Base-by-base conservation (phyloP, 2,329 filamentous ascomycete genomes). In the Botrytis pseudocinerea region DNA sequence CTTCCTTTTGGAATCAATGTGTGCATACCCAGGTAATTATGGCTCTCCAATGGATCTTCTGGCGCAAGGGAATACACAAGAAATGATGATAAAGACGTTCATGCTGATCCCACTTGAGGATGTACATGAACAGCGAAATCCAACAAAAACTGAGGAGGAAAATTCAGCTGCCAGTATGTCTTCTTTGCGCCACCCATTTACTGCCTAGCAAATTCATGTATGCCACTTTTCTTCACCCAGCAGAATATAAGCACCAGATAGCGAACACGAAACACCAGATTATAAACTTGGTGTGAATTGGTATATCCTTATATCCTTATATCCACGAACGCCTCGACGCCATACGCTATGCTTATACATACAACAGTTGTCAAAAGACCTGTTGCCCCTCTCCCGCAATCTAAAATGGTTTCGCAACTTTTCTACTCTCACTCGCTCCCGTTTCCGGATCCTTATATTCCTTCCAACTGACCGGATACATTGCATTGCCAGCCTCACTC, bases 391-490 rank as follows among this genome's bases (percentile, higher is more conserved):
- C 38, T 6, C 16, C 38, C 65, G 32, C 28, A 14, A 68, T 51
- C 54, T 73, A 96, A 80, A 93, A 93, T 40, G 96, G 96, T 84
- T 97, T 96, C 32, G 96, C 96, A 74, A 98, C 96, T 85, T 99
- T 99, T 82, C 96, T 90, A 77, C 84, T 84, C 87, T 98, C 96
- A 77, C 86, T 90, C 63, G 85, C 80, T 4, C 94, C 94, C 10
- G 92, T 97, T 79, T 92, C 89, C 0, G 91, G 90, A 84, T 98
- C 95, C 80, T 89, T 88, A 84, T 97, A 97, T 83, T 98, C 95
- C 84, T 92, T 97, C 96, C 96, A 99, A 82, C 91, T 97, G 72
- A 97, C 88, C 2, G 96, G 95, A 79, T 92, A 92, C 94, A 98
- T 97, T 78, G 92, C 89, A 83, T 97, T 95, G 1, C 95, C 95